Evolutionary conservation across 305 asterid species (phyloP).

Genomic region (Nicotiana rustica): DNA sequence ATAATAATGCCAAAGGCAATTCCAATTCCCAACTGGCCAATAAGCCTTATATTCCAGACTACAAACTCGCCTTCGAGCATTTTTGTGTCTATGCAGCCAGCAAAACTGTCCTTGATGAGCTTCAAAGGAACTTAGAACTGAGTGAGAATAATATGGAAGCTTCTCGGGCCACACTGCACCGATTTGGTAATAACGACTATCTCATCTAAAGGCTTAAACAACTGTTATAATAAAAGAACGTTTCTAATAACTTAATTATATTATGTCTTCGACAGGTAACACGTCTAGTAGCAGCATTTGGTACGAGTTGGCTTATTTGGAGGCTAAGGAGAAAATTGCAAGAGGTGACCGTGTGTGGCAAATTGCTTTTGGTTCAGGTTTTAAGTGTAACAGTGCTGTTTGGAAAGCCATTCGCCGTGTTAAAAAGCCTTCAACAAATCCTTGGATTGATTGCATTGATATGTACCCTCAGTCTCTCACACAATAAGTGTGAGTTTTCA

Average conservation of each 20-base stretch:
- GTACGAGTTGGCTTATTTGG: slow-evolving; percentile 91
- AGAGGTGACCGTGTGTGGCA: slow-evolving; percentile 93
- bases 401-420: slow-evolving; percentile 73
- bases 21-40: slow-evolving; percentile 40
- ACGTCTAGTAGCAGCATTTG: slow-evolving; percentile 95
- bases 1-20: slow-evolving; percentile 38
- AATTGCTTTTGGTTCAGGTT: slow-evolving; percentile 86
- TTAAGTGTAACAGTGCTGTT: slow-evolving; percentile 89
- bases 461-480: slow-evolving; percentile 55
- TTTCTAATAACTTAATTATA: background rate
- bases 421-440: slow-evolving; percentile 55
- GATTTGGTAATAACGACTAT: slow-evolving; percentile 54
- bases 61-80: slow-evolving; percentile 95
- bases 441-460: slow-evolving; percentile 76
- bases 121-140: slow-evolving; percentile 81
- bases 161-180: slow-evolving; percentile 68
- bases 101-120: slow-evolving; percentile 83
- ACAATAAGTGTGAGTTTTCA: background rate
- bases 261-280: slow-evolving; percentile 44
- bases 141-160: slow-evolving; percentile 81
- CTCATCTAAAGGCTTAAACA: background rate
- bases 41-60: slow-evolving; percentile 91
- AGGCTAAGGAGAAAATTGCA: slow-evolving; percentile 71
- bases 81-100: slow-evolving; percentile 93
- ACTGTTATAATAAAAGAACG: background rate